Conservation (phyloP, 2,329 filamentous ascomycete genomes). For the Lecanoromycetidae sp. region DNA sequence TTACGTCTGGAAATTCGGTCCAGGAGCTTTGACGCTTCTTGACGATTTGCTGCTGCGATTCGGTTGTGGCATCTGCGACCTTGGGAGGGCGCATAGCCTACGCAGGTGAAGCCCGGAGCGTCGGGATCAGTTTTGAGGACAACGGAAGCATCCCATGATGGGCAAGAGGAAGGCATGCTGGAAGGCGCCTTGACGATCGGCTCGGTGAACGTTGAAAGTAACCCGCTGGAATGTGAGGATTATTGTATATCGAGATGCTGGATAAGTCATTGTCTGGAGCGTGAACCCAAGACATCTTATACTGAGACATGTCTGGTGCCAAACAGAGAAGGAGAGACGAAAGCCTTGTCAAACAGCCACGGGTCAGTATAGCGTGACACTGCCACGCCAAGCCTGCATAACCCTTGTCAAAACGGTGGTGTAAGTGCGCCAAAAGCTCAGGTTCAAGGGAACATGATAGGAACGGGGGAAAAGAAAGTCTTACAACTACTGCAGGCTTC, state of each 20-base stretch:
- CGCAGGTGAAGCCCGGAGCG: neutral
- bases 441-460: neutral
- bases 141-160: neutral
- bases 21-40: neutral
- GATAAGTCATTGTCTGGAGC: neutral
- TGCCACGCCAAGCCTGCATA: neutral
- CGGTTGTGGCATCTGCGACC: neutral
- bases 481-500: neutral
- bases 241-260: neutral
- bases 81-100: neutral
- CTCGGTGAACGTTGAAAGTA: neutral
- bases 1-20: neutral
- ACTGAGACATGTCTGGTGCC: neutral
- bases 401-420: neutral
- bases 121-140: neutral
- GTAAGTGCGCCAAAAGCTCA: neutral
- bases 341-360: neutral
- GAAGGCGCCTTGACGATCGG: neutral
- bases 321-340: neutral
- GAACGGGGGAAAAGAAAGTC: neutral
- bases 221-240: neutral
- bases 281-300: neutral
- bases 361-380: neutral
- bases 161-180: neutral
- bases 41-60: constrained; percentile 1